phyloP scores from a whole-genome alignment of 2,329 filamentous ascomycete species.

The Claviceps lovelessii region DNA sequence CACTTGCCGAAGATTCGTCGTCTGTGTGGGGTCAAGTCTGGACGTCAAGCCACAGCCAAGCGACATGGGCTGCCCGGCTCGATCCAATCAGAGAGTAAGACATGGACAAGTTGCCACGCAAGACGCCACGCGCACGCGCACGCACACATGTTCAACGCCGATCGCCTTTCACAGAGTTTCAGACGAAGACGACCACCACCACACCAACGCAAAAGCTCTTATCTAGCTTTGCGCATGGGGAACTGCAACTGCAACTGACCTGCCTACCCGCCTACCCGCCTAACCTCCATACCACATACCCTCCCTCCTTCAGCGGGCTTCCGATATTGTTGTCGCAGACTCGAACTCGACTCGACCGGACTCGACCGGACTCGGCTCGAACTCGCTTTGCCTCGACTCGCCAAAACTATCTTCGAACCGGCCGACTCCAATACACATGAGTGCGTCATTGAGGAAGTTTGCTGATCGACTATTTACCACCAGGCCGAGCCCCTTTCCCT shows the following conservation, averaged over 20 bases:
- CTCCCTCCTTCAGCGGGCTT: no score
- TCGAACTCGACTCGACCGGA: no score
- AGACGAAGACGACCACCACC: neutral
- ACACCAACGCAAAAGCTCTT: neutral
- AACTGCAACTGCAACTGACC: neutral
- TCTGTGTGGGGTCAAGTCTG: no score
- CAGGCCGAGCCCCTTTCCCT: slow-evolving; percentile 4
- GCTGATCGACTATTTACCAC: slow-evolving; percentile 3
- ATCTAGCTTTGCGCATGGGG: neutral
- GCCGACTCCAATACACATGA: neutral
- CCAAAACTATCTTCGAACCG: neutral
- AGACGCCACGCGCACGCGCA: neutral
- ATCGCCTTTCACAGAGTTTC: neutral
- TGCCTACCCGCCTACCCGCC: neutral
- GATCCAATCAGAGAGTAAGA: neutral
- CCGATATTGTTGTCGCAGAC: neutral
- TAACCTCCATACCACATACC: neutral
- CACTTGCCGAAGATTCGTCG: neutral
- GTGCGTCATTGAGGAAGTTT: neutral
- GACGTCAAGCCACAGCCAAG: neutral
- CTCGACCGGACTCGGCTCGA: no score
- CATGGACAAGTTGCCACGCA: neutral
- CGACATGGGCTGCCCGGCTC: neutral
- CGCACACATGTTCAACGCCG: neutral
- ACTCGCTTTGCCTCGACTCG: no score